These are phyloP conservation scores for Tylopilus cervinicoccineus DNA, from an alignment of 768 basidiomycete species.

Conservation along the genomic window DNA sequence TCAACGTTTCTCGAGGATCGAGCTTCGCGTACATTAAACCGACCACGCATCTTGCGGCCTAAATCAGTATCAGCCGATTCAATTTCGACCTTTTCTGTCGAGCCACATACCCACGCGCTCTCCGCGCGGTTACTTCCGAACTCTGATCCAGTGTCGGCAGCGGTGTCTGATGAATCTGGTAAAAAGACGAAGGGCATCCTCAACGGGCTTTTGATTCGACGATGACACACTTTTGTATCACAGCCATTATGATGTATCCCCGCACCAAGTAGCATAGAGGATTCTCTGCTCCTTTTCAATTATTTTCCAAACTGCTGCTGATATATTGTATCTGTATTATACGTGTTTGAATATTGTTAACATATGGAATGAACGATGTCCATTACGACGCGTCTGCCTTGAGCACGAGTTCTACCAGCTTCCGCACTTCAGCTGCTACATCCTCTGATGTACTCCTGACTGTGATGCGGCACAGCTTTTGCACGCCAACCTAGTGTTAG, in stretches of 20 bases:
- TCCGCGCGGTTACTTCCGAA: conserved; percentile 3
- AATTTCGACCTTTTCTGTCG: conserved; percentile 33
- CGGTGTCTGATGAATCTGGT: conserved; percentile 18
- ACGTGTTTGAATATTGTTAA: conserved; percentile 13
- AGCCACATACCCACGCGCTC: conserved; percentile 6
- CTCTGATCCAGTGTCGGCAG: conserved; percentile 4
- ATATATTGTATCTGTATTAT: conserved; percentile 28
- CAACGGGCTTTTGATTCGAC: conserved; percentile 37
- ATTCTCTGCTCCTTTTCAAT: background rate
- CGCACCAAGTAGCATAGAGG: background rate
- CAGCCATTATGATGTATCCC: background rate
- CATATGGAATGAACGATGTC: conserved; percentile 1
- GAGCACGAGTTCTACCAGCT: conserved; percentile 40
- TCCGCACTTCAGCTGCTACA: conserved; percentile 71
- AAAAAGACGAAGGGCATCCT: conserved; percentile 38
- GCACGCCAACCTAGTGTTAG: background rate
- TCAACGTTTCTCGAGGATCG: conserved; percentile 16
- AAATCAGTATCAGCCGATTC: conserved; percentile 59
- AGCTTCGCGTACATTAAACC: conserved; percentile 16
- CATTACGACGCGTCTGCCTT: conserved; percentile 23
- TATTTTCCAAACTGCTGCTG: conserved; percentile 4
- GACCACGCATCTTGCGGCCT: conserved; percentile 33
- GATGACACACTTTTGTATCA: conserved; percentile 20
- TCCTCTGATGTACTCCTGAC: conserved; percentile 93
- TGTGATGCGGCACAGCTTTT: conserved; percentile 86